phyloP scores from a whole-genome alignment of 345 rosid species.

The Laguncularia racemosa region DNA sequence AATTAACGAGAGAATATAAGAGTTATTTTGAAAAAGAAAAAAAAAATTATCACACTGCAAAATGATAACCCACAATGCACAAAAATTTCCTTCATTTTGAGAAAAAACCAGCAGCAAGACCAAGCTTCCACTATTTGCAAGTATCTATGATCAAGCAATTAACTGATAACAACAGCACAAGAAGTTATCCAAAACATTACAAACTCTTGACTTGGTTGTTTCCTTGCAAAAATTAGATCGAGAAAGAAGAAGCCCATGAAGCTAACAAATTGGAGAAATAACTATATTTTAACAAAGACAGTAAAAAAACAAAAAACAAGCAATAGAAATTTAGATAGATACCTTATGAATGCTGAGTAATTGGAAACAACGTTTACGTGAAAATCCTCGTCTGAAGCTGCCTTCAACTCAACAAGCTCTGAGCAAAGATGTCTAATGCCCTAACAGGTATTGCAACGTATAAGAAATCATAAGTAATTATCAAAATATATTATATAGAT shows the following conservation, averaged over 20 bases:
- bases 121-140: too few relatives aligned
- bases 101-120: too few relatives aligned
- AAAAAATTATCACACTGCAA: too few relatives aligned
- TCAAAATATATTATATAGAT: too few relatives aligned
- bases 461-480: not conserved
- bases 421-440: conserved; percentile 50
- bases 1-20: not conserved
- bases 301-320: too few relatives aligned
- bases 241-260: not conserved
- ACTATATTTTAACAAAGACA: too few relatives aligned
- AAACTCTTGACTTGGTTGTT: too few relatives aligned
- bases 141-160: too few relatives aligned
- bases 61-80: too few relatives aligned
- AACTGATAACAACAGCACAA: not conserved
- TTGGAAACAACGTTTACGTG: conserved; percentile 29
- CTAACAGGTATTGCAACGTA: conserved; percentile 10
- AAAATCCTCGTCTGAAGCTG: conserved; percentile 51
- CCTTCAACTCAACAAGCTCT: conserved; percentile 53
- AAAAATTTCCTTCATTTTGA: too few relatives aligned
- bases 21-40: not conserved
- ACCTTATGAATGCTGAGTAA: conserved; percentile 46
- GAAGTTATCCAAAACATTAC: not conserved
- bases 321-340: not conserved
- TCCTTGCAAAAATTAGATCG: not conserved
- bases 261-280: not conserved